A percentile compares a stretch with the other conserved stretches of the same genome.
Conservation (phyloP, 2,329 filamentous ascomycete genomes). For the Colletotrichum scovillei region DNA sequence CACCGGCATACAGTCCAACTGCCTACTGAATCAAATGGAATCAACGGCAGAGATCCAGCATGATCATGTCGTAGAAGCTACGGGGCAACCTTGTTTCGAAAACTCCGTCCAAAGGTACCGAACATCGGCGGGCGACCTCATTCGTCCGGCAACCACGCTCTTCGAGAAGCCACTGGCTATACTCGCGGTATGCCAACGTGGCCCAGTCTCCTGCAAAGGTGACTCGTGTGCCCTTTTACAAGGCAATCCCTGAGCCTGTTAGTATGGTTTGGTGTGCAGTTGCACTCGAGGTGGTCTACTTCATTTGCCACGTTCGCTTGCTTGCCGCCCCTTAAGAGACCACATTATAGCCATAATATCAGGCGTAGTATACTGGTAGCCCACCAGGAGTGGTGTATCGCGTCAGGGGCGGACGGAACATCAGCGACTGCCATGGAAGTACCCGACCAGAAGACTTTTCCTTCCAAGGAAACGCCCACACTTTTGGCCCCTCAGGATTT, state of each 20-base stretch:
- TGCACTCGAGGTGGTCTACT: not conserved
- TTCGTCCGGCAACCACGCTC: not conserved
- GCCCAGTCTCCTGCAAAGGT: not conserved
- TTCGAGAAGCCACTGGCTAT: not conserved
- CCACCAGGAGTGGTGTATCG: conserved; percentile 1
- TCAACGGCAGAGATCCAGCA: not conserved
- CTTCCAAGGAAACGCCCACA: conserved; percentile 1
- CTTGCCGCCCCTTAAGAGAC: conserved; percentile 12
- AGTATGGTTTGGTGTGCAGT: not conserved
- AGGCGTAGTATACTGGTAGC: conserved; percentile 26
- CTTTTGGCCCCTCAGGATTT: conserved; percentile 12
- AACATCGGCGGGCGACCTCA: not conserved
- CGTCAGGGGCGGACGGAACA: not conserved
- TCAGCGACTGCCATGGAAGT: not conserved
- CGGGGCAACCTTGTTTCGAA: not conserved
- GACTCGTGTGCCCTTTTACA: not conserved
- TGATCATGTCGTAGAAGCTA: not conserved
- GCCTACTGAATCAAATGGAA: not conserved
- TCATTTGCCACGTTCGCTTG: conserved; percentile 26
- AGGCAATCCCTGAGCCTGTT: not conserved
- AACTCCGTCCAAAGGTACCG: not conserved
- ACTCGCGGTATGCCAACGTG: not conserved
- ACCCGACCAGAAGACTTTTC: not conserved
- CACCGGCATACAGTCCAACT: not conserved
- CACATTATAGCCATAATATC: conserved; percentile 25